phyloP scores from a whole-genome alignment of 805 yeast genomes.

The Cyberlindnera galapagoensis region DNA sequence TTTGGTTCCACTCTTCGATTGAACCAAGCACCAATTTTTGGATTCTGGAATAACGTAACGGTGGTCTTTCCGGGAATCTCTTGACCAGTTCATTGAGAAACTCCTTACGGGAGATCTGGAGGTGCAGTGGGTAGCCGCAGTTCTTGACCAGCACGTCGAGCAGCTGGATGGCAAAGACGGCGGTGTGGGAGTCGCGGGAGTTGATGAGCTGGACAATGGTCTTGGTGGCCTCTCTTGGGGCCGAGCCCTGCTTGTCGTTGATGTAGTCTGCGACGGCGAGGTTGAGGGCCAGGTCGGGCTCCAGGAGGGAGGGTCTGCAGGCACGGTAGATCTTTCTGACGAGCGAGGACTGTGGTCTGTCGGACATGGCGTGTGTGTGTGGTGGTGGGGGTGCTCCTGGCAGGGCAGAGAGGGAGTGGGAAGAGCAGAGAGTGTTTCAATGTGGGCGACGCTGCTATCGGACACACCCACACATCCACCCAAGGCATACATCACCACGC shows the following conservation, averaged over 20 bases:
- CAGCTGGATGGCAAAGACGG: slow-evolving; percentile 74
- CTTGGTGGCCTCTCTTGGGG: slow-evolving; percentile 89
- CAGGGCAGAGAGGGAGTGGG: slow-evolving; percentile 14
- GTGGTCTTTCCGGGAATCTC: slow-evolving; percentile 92
- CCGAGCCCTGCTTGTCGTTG: slow-evolving; percentile 84
- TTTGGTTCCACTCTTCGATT: slow-evolving; percentile 96
- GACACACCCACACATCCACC: no score
- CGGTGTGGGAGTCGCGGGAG: slow-evolving; percentile 76
- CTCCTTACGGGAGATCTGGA: slow-evolving; percentile 92
- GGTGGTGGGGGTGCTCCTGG: slow-evolving; percentile 18
- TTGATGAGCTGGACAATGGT: slow-evolving; percentile 79
- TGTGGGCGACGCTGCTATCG: no score
- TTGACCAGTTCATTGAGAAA: slow-evolving; percentile 90
- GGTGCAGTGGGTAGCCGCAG: slow-evolving; percentile 95
- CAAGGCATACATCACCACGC: no score
- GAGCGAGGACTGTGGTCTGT: slow-evolving; percentile 29
- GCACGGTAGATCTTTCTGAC: slow-evolving; percentile 60
- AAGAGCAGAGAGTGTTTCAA: slow-evolving; percentile 1
- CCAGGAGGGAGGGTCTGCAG: slow-evolving; percentile 71
- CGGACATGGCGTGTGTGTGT: no score
- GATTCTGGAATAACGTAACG: slow-evolving; percentile 71
- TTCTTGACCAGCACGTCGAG: slow-evolving; percentile 90
- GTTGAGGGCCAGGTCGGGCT: slow-evolving; percentile 85
- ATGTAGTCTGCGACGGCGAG: slow-evolving; percentile 90
- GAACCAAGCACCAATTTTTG: slow-evolving; percentile 83